Conservation (phyloP, 306 rosid genomes). For the Castanea sativa region DNA sequence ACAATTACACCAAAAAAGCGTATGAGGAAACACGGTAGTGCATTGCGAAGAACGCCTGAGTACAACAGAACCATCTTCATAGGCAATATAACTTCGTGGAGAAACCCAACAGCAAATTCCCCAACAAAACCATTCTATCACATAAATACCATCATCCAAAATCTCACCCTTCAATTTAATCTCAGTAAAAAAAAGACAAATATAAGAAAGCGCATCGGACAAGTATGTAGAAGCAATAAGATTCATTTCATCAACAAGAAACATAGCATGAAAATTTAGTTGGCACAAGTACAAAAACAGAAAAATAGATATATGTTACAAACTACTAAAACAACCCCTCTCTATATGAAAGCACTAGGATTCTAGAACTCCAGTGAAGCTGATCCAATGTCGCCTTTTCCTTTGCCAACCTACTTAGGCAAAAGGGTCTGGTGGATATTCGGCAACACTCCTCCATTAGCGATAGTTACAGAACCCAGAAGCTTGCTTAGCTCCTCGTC, state of each 20-base stretch:
- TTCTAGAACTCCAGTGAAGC: conserved; percentile 81
- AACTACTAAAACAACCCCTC: background rate
- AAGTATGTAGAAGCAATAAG: background rate
- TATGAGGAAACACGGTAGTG: too few species aligned
- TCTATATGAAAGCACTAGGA: too few species aligned
- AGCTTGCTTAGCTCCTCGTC: conserved; percentile 85
- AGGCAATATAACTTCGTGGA: too few species aligned
- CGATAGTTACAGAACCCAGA: conserved; percentile 70
- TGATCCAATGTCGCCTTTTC: conserved; percentile 72
- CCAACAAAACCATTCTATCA: background rate
- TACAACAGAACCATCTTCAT: too few species aligned
- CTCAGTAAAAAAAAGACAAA: background rate
- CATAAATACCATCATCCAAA: background rate
- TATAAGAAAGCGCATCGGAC: too few species aligned
- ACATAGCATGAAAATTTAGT: background rate
- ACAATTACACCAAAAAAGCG: too few species aligned
- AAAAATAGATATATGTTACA: conserved; percentile 32
- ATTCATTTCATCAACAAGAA: background rate
- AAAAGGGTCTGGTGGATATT: conserved; percentile 66
- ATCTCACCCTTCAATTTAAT: background rate
- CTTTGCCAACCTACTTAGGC: conserved; percentile 73
- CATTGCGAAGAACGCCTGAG: too few species aligned
- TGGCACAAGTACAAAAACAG: background rate
- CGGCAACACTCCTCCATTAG: conserved; percentile 76
- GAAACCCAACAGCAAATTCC: background rate